These are phyloP conservation scores for Hypoxylon perforatum DNA, from an alignment of 495 filamentous ascomycete genomes.

Conservation along the genomic window DNA sequence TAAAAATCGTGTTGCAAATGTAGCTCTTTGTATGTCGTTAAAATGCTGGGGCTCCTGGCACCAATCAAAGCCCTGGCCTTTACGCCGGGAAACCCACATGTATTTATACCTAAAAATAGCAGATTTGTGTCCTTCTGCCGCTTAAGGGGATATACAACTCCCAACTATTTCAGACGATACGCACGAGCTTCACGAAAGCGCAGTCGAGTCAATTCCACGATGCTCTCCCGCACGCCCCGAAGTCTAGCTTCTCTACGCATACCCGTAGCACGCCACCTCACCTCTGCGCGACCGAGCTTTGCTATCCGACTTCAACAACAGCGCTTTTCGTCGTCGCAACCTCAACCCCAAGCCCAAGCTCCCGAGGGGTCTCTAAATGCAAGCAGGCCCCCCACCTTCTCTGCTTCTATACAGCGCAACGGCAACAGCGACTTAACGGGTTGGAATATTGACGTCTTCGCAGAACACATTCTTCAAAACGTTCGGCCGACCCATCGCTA, in stretches of 20 bases:
- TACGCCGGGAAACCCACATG: too few species aligned
- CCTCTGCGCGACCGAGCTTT: not conserved
- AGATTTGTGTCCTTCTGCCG: too few species aligned
- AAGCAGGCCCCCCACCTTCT: constrained; percentile 16
- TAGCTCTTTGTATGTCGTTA: too few species aligned
- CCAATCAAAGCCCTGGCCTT: too few species aligned
- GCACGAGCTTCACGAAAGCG: not conserved
- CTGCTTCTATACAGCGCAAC: not conserved
- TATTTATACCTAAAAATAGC: too few species aligned
- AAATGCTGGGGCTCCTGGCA: too few species aligned
- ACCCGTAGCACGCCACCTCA: constrained; percentile 8
- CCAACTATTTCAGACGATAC: not conserved
- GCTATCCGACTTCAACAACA: too few species aligned
- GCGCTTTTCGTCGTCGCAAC: too few species aligned
- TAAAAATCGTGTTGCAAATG: too few species aligned
- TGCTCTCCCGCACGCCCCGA: constrained; percentile 29
- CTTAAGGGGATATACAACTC: too few species aligned
- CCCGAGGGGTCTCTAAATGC: constrained; percentile 37
- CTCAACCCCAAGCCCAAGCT: constrained; percentile 2
- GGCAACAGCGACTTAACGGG: not conserved
- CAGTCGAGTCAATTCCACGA: constrained; percentile 7
- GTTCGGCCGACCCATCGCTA: constrained; percentile 82
- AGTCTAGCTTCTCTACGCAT: constrained; percentile 23
- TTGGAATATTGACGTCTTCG: not conserved
- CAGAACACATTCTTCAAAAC: constrained; percentile 81